Percentiles rank a stretch among this genome's conserved stretches.
phyloP scores from a whole-genome alignment of 805 yeast species.

The Nakazawaea sp. region DNA sequence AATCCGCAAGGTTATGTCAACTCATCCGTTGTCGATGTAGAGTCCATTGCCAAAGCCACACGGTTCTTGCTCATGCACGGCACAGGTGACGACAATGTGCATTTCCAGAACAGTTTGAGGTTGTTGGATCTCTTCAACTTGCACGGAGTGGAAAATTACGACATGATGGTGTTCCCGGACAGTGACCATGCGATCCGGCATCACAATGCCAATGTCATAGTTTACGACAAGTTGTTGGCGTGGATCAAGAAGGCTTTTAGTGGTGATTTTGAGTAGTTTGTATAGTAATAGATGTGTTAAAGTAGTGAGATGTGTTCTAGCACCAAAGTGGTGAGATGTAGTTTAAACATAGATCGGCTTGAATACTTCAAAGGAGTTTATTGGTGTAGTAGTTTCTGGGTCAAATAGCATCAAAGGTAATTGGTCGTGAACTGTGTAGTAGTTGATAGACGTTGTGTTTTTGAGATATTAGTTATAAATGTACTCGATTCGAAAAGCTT shows the following conservation, averaged over 20 bases:
- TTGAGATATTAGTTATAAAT: no score
- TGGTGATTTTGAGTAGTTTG: conserved; percentile 32
- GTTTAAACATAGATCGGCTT: no score
- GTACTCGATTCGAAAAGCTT: no score
- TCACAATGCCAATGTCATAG: conserved; percentile 67
- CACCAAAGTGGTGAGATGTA: no score
- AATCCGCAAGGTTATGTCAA: conserved; percentile 57
- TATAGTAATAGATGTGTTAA: conserved; percentile 3
- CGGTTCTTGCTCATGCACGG: conserved; percentile 92
- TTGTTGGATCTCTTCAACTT: conserved; percentile 70
- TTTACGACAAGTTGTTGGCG: conserved; percentile 56
- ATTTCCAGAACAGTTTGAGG: conserved; percentile 80
- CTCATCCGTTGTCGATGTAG: conserved; percentile 50
- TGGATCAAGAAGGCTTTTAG: conserved; percentile 63
- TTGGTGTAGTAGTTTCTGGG: no score
- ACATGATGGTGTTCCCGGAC: conserved; percentile 74
- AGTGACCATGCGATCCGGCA: conserved; percentile 67
- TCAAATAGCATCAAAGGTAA: no score
- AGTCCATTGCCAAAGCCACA: conserved; percentile 44
- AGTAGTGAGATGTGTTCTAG: no score
- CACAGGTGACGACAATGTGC: conserved; percentile 96
- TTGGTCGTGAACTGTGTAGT: no score
- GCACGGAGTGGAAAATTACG: conserved; percentile 76
- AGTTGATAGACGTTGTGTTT: no score
- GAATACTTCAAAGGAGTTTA: no score